Percentiles rank a stretch among this genome's conserved stretches.
These are phyloP conservation scores for Septoria linicola DNA, from an alignment of 2,329 filamentous ascomycete species.

Conservation along the genomic window DNA sequence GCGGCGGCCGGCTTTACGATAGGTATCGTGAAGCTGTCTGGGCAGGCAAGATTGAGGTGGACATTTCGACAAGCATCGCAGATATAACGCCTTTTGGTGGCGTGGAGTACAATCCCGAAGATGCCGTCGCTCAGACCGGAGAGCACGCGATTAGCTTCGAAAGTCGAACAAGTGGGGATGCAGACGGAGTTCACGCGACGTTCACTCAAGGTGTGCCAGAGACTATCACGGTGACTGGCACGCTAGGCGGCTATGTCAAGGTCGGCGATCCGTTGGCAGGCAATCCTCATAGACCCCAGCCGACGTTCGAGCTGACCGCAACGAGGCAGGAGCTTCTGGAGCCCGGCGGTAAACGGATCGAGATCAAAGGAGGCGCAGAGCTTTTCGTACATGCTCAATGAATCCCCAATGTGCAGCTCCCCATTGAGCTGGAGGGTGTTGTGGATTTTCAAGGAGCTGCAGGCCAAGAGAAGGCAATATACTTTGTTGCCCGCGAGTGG, in stretches of 20 bases:
- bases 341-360: neutral
- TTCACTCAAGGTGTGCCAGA: neutral
- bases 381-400: conserved; percentile 2
- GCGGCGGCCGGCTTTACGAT: conserved; percentile 12
- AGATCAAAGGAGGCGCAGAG: neutral
- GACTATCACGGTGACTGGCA: neutral
- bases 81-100: conserved; percentile 3
- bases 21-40: conserved; percentile 16
- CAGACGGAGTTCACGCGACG: conserved; percentile 7
- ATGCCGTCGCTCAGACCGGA: neutral
- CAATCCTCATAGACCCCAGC: conserved; percentile 4
- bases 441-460: neutral
- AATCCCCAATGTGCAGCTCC: neutral
- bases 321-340: neutral
- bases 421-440: neutral
- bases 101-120: conserved; percentile 4
- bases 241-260: conserved; percentile 7
- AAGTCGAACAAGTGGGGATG: conserved; percentile 12
- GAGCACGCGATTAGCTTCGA: conserved; percentile 1
- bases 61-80: neutral
- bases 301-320: neutral
- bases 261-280: conserved; percentile 4
- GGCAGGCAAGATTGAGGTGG: neutral
- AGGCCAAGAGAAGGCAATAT: neutral
- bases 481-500: neutral